Evolutionary conservation across 1,284 basidiomycete species (phyloP).

Genomic region (Naganishia sp.): DNA sequence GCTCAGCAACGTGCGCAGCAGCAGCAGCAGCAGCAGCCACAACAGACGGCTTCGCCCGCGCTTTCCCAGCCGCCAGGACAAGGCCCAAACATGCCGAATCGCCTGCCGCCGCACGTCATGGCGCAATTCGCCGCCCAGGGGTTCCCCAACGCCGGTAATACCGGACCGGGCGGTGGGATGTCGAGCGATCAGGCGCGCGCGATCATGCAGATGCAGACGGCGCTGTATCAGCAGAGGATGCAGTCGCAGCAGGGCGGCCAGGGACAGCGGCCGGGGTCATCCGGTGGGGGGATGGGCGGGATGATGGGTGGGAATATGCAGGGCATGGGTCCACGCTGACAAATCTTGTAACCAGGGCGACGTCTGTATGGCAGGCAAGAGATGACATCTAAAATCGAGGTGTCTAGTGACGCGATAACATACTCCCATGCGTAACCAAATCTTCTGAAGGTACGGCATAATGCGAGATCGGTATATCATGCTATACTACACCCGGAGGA

Average conservation of each 20-base stretch:
- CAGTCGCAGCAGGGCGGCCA: constrained; percentile 6
- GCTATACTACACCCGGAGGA: no score
- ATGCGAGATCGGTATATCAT: no score
- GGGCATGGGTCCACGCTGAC: no score
- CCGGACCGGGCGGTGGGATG: background rate
- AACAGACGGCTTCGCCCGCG: no score
- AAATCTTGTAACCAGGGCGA: background rate
- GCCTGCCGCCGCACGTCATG: constrained; percentile 13
- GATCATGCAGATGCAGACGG: constrained; percentile 14
- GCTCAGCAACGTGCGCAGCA: constrained; percentile 17
- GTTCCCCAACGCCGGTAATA: background rate
- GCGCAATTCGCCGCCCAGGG: constrained; percentile 14
- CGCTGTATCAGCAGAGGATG: constrained; percentile 9
- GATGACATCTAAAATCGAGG: background rate
- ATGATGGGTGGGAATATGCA: no score
- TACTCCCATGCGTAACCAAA: background rate
- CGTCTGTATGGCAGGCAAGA: background rate
- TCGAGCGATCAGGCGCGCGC: constrained; percentile 8
- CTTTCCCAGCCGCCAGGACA: background rate
- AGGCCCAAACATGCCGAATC: background rate
- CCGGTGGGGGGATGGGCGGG: no score
- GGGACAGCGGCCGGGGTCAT: no score
- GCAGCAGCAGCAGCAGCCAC: background rate
- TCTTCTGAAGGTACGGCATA: no score
- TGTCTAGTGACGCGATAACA: no score